These are phyloP conservation scores for Hypholoma fasciculare DNA, from an alignment of 768 basidiomycete species.

Conservation along the genomic window DNA sequence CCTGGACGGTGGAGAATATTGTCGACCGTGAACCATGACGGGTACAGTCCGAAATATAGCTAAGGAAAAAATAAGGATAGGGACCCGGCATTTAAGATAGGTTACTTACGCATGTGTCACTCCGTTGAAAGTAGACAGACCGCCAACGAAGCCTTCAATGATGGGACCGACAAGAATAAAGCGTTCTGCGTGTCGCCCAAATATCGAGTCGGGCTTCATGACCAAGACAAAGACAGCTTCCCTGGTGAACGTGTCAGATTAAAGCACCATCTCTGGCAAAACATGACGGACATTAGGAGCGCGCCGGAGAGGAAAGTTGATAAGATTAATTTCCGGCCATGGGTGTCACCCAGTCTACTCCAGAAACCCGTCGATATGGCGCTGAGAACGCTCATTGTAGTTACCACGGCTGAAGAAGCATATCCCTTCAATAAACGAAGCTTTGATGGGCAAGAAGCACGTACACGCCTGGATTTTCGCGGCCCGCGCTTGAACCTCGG, in stretches of 20 bases:
- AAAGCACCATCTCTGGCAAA: background rate
- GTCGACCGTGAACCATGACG: constrained; percentile 49
- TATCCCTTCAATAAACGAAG: constrained; percentile 1
- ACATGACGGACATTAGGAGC: constrained; percentile 62
- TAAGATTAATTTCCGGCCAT: constrained; percentile 78
- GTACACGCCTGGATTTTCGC: constrained; percentile 70
- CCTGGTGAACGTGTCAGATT: constrained; percentile 36
- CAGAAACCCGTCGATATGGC: constrained; percentile 86
- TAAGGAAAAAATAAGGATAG: constrained; percentile 25
- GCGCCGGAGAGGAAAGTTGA: constrained; percentile 67
- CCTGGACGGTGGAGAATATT: constrained; percentile 67
- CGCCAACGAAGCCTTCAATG: constrained; percentile 79
- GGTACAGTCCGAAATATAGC: constrained; percentile 56
- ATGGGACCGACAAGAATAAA: constrained; percentile 78
- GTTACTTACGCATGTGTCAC: constrained; percentile 65
- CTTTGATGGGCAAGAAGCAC: constrained; percentile 8
- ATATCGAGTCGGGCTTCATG: constrained; percentile 53
- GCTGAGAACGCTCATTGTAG: constrained; percentile 75
- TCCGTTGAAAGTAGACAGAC: constrained; percentile 62
- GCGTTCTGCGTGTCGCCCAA: constrained; percentile 58
- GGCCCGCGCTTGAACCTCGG: constrained; percentile 66
- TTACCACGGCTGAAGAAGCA: constrained; percentile 55
- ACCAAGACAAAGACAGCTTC: constrained; percentile 82
- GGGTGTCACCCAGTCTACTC: constrained; percentile 75
- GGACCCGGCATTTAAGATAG: constrained; percentile 24